phyloP scores from a whole-genome alignment of 441 rosid genomes.

The Raphanus hybrid region DNA sequence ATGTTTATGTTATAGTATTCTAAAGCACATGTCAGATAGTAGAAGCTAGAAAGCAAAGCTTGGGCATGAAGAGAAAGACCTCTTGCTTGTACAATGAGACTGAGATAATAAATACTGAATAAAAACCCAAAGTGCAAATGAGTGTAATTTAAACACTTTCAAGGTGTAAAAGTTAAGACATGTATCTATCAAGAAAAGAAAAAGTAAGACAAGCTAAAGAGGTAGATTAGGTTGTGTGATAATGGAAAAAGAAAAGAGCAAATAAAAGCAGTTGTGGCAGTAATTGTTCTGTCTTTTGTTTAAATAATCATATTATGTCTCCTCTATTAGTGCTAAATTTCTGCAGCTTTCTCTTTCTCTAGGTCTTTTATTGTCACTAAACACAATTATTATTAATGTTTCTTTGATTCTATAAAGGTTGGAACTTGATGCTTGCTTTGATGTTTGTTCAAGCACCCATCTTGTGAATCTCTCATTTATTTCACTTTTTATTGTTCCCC shows the following conservation, averaged over 20 bases:
- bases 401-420: slow-evolving; percentile 53
- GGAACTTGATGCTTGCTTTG: slow-evolving; percentile 72
- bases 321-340: slow-evolving; percentile 48
- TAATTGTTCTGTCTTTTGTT: slow-evolving; percentile 61
- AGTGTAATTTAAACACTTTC: neutral
- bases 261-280: slow-evolving; percentile 67
- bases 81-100: slow-evolving; percentile 47
- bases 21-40: slow-evolving; percentile 49
- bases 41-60: slow-evolving; percentile 61
- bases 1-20: slow-evolving; percentile 38
- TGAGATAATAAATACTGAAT: slow-evolving; percentile 1
- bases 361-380: slow-evolving; percentile 37
- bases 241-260: slow-evolving; percentile 56
- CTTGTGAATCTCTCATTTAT: slow-evolving; percentile 5
- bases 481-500: slow-evolving; percentile 2
- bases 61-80: slow-evolving; percentile 78
- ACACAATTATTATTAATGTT: slow-evolving; percentile 45
- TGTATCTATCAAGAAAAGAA: slow-evolving; percentile 15
- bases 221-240: slow-evolving; percentile 68
- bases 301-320: slow-evolving; percentile 56
- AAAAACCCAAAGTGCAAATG: neutral
- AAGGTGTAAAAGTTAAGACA: slow-evolving; percentile 39
- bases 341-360: slow-evolving; percentile 26
- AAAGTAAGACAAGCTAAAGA: slow-evolving; percentile 16
- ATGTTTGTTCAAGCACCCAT: slow-evolving; percentile 52